Evolutionary conservation across 2,329 filamentous ascomycete genomes (phyloP).

Genomic region (Ophiostoma ulmi): DNA sequence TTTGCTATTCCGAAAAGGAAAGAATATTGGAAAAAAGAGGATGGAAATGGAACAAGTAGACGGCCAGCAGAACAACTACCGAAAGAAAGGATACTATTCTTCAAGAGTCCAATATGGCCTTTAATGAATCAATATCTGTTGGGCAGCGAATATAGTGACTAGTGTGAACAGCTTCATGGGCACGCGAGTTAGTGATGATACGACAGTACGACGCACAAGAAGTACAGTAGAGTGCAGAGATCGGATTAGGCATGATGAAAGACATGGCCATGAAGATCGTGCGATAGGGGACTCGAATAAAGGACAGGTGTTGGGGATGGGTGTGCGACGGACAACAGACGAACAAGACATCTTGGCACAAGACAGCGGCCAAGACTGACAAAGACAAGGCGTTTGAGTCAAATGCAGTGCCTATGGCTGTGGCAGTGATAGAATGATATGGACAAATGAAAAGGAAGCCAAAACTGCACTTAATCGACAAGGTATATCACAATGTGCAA

Average conservation of each 20-base stretch:
- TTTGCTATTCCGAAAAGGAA: not conserved
- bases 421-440: not conserved
- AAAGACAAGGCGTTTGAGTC: not conserved
- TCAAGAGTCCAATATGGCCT: not conserved
- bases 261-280: not conserved
- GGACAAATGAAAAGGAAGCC: not conserved
- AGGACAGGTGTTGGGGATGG: not conserved
- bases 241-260: not conserved
- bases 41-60: not conserved
- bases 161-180: not conserved
- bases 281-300: not conserved
- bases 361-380: not conserved
- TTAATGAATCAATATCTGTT: not conserved
- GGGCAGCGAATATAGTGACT: not conserved
- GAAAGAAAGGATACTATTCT: not conserved
- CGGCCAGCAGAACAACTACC: not conserved
- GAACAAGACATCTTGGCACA: not conserved
- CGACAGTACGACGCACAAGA: not conserved
- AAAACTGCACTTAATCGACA: not conserved
- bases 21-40: not conserved
- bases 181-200: not conserved
- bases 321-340: no score
- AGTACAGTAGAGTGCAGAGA: not conserved
- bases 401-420: not conserved
- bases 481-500: constrained; percentile 2